phyloP scores from a whole-genome alignment of 768 basidiomycete species.

The Suillus luteus region DNA sequence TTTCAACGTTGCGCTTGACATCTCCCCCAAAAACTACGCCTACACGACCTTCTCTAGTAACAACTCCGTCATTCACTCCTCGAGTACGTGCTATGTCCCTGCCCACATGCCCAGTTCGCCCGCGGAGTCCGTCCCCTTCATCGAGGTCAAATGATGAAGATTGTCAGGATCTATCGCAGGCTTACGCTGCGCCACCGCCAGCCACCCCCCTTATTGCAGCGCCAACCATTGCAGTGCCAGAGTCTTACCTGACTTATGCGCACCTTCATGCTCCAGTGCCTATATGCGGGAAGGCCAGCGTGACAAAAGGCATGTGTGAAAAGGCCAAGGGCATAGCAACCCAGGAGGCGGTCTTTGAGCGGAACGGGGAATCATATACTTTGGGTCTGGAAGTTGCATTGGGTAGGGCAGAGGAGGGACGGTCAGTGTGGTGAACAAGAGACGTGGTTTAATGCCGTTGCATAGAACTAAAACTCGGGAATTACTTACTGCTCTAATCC shows the following conservation, averaged over 20 bases:
- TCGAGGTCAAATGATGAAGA: constrained; percentile 17
- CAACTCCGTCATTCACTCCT: constrained; percentile 18
- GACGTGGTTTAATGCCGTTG: not conserved
- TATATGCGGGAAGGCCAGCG: constrained; percentile 4
- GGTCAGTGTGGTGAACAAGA: constrained; percentile 30
- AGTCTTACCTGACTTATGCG: constrained; percentile 32
- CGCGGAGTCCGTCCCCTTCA: constrained; percentile 21
- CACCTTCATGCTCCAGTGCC: constrained; percentile 25
- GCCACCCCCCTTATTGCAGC: constrained; percentile 28
- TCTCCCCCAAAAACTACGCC: constrained; percentile 14
- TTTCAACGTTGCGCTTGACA: constrained; percentile 21
- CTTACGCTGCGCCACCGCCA: constrained; percentile 31
- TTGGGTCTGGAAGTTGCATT: constrained; percentile 35
- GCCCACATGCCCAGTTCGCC: constrained; percentile 19
- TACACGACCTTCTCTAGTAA: constrained; percentile 17
- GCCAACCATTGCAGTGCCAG: constrained; percentile 20
- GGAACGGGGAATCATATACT: constrained; percentile 27
- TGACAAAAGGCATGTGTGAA: constrained; percentile 6
- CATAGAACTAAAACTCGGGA: not conserved
- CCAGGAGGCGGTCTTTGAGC: constrained; percentile 30
- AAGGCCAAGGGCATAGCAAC: constrained; percentile 14
- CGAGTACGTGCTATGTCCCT: constrained; percentile 31
- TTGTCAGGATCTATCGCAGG: constrained; percentile 32
- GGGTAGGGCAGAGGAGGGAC: constrained; percentile 35
- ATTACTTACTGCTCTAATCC: constrained; percentile 6